Evolutionary conservation across 1,284 basidiomycete genomes (phyloP).

Genomic region (Ceratobasidium sp.): DNA sequence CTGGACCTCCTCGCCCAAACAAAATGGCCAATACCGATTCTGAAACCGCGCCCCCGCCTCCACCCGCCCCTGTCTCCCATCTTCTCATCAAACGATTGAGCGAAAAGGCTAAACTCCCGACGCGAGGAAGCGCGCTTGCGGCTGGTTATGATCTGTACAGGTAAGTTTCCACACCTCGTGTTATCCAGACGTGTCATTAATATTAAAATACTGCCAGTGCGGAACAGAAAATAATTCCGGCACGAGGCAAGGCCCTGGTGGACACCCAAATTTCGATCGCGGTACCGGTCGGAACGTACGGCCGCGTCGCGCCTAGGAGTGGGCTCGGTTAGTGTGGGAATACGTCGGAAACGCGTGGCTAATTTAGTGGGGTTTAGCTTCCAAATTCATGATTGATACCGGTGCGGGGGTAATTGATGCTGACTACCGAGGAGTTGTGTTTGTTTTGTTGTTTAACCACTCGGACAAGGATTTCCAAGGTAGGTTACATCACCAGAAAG

Average conservation of each 20-base stretch:
- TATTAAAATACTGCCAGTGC: slow-evolving; percentile 56
- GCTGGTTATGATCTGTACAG: slow-evolving; percentile 97
- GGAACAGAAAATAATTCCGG: slow-evolving; percentile 78
- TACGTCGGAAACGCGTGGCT: not conserved
- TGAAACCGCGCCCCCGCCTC: slow-evolving; percentile 7
- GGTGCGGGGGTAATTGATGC: slow-evolving; percentile 97
- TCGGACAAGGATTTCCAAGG: slow-evolving; percentile 88
- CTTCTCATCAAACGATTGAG: slow-evolving; percentile 88
- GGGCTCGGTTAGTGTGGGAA: slow-evolving; percentile 76
- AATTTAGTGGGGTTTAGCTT: slow-evolving; percentile 62
- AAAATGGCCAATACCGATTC: slow-evolving; percentile 31
- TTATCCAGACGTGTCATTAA: slow-evolving; percentile 5
- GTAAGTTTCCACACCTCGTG: slow-evolving; percentile 51
- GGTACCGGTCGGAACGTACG: slow-evolving; percentile 91
- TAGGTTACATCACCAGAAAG: slow-evolving; percentile 54
- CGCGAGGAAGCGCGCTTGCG: slow-evolving; percentile 82
- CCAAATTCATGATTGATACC: slow-evolving; percentile 96
- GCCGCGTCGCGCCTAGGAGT: slow-evolving; percentile 92
- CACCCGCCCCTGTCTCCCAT: slow-evolving; percentile 41
- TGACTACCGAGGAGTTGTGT: slow-evolving; percentile 92
- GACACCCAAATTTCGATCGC: slow-evolving; percentile 92
- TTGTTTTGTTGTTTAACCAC: slow-evolving; percentile 94
- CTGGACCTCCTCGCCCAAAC: not conserved
- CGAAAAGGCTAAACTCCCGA: slow-evolving; percentile 83
- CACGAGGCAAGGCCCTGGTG: slow-evolving; percentile 86